Evolutionary conservation across 1,139 yeast species (phyloP), one percentile per base, ranked within the genome.

Genomic region (Saccharomyces pastorianus): DNA sequence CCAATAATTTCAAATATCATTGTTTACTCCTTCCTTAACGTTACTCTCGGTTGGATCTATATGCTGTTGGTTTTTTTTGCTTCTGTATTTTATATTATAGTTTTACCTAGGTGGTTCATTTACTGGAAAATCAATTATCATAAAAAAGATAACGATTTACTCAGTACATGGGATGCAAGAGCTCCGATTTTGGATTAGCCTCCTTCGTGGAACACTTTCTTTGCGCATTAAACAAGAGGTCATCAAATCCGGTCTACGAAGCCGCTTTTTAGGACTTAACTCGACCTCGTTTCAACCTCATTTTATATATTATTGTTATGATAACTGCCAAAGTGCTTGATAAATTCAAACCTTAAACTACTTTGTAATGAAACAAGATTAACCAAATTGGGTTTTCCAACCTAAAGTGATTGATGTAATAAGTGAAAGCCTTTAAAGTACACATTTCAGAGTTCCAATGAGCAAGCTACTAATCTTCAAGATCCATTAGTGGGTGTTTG

Each of bases 161-260:
- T 63, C 6, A 61, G 63, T 14, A 57, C 59, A 9, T 67, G 71
- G 71, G 71, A 67, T 46, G 64, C 70, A 6, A 61, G 61, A 54
- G 59, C 53, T 28, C 68, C 70, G 3, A 60, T 67, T 14, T 46
- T 67, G 26, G 63, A 62, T 50, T 64, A 50, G 56, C 38, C 17
- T 14, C 23, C n/a, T 38, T 38, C 1, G 29, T 38, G n/a, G 2
- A 20, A 38, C n/a, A 20, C 2, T 25, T 38, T 50, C 3, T 44
- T 23, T 20, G 26, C 25, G 2, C 4, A 29, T 26, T 26, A 46
- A 48, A 34, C 13, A 44, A 17, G 31, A 49, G 41, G 7, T 31
- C 1, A 31, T 2, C 5, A 31, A 31, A n/a, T 28, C 31, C 31
- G 11, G 31, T 28, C 31, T 28, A 9, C 11, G 11, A 7, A 5